Evolutionary conservation across 1,284 basidiomycete species (phyloP), one percentile per base, ranked within the genome.

Genomic region (Meira nashicola): DNA sequence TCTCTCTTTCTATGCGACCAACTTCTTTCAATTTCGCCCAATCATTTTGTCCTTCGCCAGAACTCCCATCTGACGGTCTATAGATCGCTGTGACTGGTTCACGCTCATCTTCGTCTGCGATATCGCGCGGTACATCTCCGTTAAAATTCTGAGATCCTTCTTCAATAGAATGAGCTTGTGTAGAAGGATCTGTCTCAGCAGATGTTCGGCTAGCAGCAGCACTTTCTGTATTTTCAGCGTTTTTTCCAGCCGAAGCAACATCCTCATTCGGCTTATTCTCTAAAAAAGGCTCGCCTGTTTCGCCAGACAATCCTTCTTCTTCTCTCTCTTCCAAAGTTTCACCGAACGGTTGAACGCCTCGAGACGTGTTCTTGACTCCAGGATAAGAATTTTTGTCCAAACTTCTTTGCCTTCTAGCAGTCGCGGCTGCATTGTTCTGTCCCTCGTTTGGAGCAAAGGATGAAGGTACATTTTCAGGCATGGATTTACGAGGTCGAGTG

Each of bases 1-100:
- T 65, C 43, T 70, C 67, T 43, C 71, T 65, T 39, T 59, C 60
- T 48, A 55, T 43, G 23, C 63, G 51, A n/a, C 70, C 66, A 3
- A 64, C 70, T 41, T 71, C 66, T 51, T 67, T 70, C 49, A 72
- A 65, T 57, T 68, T 66, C 28, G 64, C 62, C 71, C 71, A 74
- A 51, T 74, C 70, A 25, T 61, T 59, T 19, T 62, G 62, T 8
- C 28, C 28, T 23, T 65, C 66, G 17, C 47, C 50, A 25, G 19
- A 25, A 17, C 9, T 53, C 9, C 23, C 23, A n/a, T 38, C 59
- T 17, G 58, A 54, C 0, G 70, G 70, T 52, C 71, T 61, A 58
- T 62, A 73, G 54, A 71, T 66, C 17, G 71, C 71, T 0, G 71
- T 73, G 23, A 71, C 59, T 43, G 68, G 71, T n/a, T 73, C 59